phyloP scores from a whole-genome alignment of 805 yeast species.

The Cyberlindnera japonica region DNA sequence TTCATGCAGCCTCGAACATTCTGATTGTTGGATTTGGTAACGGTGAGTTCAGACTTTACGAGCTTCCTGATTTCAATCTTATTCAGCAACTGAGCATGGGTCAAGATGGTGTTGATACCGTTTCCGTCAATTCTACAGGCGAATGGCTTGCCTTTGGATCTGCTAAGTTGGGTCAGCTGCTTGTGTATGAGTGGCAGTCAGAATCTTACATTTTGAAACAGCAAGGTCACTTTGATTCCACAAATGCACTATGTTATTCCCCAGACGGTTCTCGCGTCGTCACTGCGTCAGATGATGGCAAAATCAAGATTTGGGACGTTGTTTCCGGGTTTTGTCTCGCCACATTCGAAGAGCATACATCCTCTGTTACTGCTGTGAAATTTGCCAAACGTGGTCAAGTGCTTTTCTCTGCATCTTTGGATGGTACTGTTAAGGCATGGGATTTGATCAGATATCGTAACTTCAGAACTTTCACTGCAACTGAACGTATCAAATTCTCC shows the following conservation, averaged over 20 bases:
- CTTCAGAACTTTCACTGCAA: constrained; percentile 90
- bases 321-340: constrained; percentile 87
- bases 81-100: constrained; percentile 91
- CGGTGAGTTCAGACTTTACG: constrained; percentile 91
- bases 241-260: constrained; percentile 80
- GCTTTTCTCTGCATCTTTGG: constrained; percentile 84
- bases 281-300: constrained; percentile 96
- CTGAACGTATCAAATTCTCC: constrained; percentile 81
- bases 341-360: constrained; percentile 86
- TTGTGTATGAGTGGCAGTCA: constrained; percentile 98
- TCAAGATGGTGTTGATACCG: constrained; percentile 81
- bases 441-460: constrained; percentile 90
- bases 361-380: constrained; percentile 82
- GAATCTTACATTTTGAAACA: constrained; percentile 93
- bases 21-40: constrained; percentile 85
- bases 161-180: constrained; percentile 80
- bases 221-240: constrained; percentile 94
- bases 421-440: constrained; percentile 98
- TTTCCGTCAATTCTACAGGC: constrained; percentile 75
- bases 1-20: constrained; percentile 67
- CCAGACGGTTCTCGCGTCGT: constrained; percentile 93
- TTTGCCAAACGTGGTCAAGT: constrained; percentile 91
- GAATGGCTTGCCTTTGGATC: constrained; percentile 99
- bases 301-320: constrained; percentile 94
- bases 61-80: constrained; percentile 72